Evolutionary conservation across 202 grass and related monocot genomes (phyloP).

Genomic region (Saccharum hybrid): DNA sequence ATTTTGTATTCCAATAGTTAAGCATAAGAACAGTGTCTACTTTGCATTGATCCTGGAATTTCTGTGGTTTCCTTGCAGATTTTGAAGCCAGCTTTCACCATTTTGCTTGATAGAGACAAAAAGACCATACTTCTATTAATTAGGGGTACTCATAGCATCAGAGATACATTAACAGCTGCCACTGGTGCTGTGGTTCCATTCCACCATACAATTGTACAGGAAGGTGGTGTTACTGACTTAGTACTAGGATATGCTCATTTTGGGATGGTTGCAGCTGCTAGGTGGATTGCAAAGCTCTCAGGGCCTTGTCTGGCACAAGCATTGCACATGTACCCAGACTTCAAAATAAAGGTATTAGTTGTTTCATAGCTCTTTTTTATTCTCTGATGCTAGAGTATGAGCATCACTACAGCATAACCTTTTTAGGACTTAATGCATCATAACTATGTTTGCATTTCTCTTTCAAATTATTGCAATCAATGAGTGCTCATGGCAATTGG

Average conservation of each 20-base stretch:
- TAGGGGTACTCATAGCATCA: conserved; percentile 96
- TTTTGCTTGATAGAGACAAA: conserved; percentile 83
- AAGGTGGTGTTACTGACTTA: conserved; percentile 91
- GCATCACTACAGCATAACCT: neutral
- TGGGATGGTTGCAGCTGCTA: conserved; percentile 97
- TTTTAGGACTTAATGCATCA: conserved; percentile 15
- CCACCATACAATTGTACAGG: conserved; percentile 92
- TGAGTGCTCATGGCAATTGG: conserved; percentile 35
- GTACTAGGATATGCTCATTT: conserved; percentile 99
- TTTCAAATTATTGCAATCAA: neutral
- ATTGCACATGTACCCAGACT: conserved; percentile 73
- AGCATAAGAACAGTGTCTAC: neutral
- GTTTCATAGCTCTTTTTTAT: neutral
- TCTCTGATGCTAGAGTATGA: neutral
- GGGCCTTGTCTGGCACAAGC: conserved; percentile 76
- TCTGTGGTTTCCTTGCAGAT: conserved; percentile 65
- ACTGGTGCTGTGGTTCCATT: conserved; percentile 96
- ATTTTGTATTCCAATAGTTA: neutral
- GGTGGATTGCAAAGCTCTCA: conserved; percentile 95
- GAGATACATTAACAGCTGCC: conserved; percentile 94
- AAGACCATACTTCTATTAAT: conserved; percentile 87
- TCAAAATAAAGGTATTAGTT: conserved; percentile 72
- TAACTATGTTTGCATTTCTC: neutral
- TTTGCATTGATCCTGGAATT: conserved; percentile 40
- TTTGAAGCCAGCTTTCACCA: conserved; percentile 94